Base-by-base conservation (phyloP, 768 basidiomycete species). In the Tricholomella constricta region DNA sequence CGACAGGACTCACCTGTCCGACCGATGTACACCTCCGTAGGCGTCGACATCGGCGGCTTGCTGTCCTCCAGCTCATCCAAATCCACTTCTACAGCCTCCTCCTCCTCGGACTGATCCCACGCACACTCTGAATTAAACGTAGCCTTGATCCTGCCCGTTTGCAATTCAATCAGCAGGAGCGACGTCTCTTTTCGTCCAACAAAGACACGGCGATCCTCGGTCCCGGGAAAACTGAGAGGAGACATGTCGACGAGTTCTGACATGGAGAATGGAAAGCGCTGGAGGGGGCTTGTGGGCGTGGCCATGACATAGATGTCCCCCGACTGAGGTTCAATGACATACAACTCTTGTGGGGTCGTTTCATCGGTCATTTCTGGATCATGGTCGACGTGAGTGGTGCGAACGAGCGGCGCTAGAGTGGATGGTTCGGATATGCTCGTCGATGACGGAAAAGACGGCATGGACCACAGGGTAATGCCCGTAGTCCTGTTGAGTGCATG, bases 241-340 rank as follows among this genome's bases (percentile, higher is more conserved):
- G 95, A 94, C 68, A 91, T 74, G 59, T 96, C 91, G 62, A 98
- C 94, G 57, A 99, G 82, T 66, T 98, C 90, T 2, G 91, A 76
- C 83, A 98, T 92, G 45, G 94, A 86, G 57, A 97, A 82, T 1
- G 94, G 93, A 56, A 99, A 88, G 43, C 89, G 91, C 62, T 94
- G 87, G 36, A 98, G 78, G 2, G 88, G 83, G 45, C 79, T 80
- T 12, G 78, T 77, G 1, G 86, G 84, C 0, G 83, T 80, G 6
- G 84, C 72, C 73, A 92, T 86, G 54, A 97, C 84, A 68, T 90
- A 98, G 59, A 98, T 91, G 63, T 93, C 89, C 6, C 96, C 96
- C 4, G 90, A 88, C 75, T 94, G 90, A 0, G 96, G 96, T 64
- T 98, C 96, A 47, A 98, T 90, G 55, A 98, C 87, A 71, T 96